Conservation (phyloP, 2,329 filamentous ascomycete species). For the Pezicula neosporulosa region DNA sequence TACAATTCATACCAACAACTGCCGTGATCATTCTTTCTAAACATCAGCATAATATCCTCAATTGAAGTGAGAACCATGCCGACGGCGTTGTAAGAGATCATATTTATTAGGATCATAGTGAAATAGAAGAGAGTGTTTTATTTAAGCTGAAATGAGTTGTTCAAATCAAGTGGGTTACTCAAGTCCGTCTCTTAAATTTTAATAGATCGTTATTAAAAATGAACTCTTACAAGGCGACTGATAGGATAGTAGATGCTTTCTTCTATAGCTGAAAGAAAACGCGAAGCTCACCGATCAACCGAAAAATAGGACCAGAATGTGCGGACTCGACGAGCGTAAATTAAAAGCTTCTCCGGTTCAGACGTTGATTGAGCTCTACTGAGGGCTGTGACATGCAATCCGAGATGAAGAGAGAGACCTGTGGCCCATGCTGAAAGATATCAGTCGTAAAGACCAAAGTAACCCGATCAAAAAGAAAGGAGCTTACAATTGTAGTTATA, state of each 20-base stretch:
- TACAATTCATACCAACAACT: slow-evolving; percentile 14
- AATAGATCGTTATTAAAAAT: too few relatives aligned
- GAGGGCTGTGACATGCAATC: slow-evolving; percentile 5
- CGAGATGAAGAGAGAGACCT: slow-evolving; percentile 1
- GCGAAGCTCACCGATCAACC: slow-evolving; percentile 7
- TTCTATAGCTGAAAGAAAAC: not conserved
- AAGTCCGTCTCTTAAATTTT: too few relatives aligned
- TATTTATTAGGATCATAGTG: not conserved
- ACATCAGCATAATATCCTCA: not conserved
- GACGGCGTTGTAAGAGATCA: not conserved
- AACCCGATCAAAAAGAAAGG: not conserved
- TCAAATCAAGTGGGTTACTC: too few relatives aligned
- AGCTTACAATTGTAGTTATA: slow-evolving; percentile 7
- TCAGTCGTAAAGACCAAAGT: not conserved
- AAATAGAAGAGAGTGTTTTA: too few relatives aligned
- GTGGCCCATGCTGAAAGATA: slow-evolving; percentile 2
- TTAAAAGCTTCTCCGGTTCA: not conserved
- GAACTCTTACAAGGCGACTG: too few relatives aligned
- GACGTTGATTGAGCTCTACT: not conserved
- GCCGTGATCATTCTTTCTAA: slow-evolving; percentile 8
- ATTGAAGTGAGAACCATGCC: not conserved
- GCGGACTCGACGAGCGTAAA: slow-evolving; percentile 3
- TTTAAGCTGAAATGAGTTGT: too few relatives aligned
- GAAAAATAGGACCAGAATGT: slow-evolving; percentile 16
- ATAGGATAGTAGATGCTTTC: too few relatives aligned